A percentile compares a stretch with the other conserved stretches of the same genome.
These are phyloP conservation scores for Aspergillus asperescens DNA, from an alignment of 495 filamentous ascomycete genomes.

Conservation along the genomic window DNA sequence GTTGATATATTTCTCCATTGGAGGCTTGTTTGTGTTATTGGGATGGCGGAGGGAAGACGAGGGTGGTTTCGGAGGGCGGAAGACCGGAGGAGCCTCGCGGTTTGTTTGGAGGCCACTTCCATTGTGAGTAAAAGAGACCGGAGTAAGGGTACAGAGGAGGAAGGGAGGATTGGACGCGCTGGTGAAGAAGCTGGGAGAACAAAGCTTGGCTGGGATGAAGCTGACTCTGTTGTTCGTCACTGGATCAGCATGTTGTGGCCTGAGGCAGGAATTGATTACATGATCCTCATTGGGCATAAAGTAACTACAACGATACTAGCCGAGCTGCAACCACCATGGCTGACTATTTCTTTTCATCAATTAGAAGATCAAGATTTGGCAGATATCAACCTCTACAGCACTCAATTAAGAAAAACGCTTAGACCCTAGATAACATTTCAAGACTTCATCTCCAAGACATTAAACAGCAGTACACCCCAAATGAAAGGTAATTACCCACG, in stretches of 20 bases:
- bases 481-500: neutral
- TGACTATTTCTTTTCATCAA: no score
- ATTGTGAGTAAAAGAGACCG: conserved; percentile 22
- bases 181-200: conserved; percentile 11
- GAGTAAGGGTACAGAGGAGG: neutral
- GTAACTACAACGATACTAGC: no score
- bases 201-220: conserved; percentile 13
- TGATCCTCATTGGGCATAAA: no score
- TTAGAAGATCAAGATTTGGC: no score
- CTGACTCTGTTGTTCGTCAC: conserved; percentile 19
- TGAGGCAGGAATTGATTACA: conserved; percentile 20
- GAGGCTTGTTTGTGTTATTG: conserved; percentile 19
- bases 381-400: no score
- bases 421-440: neutral
- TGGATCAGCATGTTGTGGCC: conserved; percentile 16
- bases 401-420: no score
- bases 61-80: conserved; percentile 10
- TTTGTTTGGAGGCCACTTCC: conserved; percentile 39
- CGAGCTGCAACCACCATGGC: no score
- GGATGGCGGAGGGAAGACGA: conserved; percentile 11
- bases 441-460: neutral
- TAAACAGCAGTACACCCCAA: neutral
- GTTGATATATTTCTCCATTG: conserved; percentile 34
- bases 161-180: conserved; percentile 8
- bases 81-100: conserved; percentile 34